Evolutionary conservation across 768 basidiomycete genomes (phyloP), one percentile per base, ranked within the genome.

Genomic region (Arthromyces matolae): DNA sequence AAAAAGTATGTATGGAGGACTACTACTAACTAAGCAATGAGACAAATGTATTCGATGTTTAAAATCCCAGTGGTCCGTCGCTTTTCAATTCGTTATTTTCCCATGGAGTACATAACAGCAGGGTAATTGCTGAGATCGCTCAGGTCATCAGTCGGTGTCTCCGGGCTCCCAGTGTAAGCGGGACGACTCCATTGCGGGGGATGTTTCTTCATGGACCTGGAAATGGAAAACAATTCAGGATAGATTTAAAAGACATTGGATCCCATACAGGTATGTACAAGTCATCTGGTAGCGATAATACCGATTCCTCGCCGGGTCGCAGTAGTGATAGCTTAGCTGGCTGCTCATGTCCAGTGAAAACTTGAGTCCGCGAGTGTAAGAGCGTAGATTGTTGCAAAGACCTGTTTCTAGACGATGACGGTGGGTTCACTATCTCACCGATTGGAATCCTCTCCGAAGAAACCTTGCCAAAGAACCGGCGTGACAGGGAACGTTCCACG

Each of bases 171-270:
- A 51, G 50, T 35, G 57, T 54, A 56, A 14, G 6, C 47, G 55
- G 14, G 60, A 62, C 3, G 61, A 64, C 29, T 57, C 60, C 0
- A 38, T 50, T 14, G 62, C 62, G 18, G 62, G 60, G 3, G 60
- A 61, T 22, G 33, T 50, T 34, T 58, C 55, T 9, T 36, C 43
- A 20, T 47, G 27, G 32, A 42, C 32, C 45, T 57, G 8, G 12
- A 8, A 27, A 4, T 9, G 33, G 18, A 22, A 20, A n/a, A n/a
- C n/a, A n/a, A n/a, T n/a, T n/a, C n/a, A n/a, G n/a, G n/a, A n/a
- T n/a, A n/a, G n/a, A n/a, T n/a, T n/a, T n/a, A n/a, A n/a, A 3
- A 39, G 20, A 18, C 29, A 6, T 14, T 8, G 3, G 18, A 13
- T 3, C 24, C 35, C 54, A 42, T 40, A 53, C 54, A 22, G 51